Evolutionary conservation across 1,284 basidiomycete genomes (phyloP), one percentile per base, ranked within the genome.

Genomic region (Veloboletus limbatus): DNA sequence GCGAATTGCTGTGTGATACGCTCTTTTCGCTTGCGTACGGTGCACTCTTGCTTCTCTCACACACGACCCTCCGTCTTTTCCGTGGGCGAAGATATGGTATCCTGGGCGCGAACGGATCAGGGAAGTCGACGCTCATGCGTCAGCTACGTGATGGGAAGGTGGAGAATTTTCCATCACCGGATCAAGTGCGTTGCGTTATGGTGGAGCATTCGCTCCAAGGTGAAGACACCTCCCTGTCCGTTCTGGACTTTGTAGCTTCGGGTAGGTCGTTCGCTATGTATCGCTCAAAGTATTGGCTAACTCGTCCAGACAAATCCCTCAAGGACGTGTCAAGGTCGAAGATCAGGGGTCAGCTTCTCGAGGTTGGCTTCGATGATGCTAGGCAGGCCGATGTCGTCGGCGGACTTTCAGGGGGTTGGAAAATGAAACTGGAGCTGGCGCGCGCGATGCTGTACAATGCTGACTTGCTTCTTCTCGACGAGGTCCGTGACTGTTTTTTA

Each of bases 11-110:
- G 38, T 96, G 93, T 68, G 86, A 98, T 65, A 94, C 87, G 1
- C 80, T 94, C 45, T 99, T 99, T 75, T 97, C 94, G 26, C 79
- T 99, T 49, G 97, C 96, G 14, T 99, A 99, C 67, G 96, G 96
- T 59, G 92, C 96, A 53, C 80, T 99, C 25, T 78, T 99, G 13
- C 78, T 99, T 49, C 81, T 99, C 55, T 99, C 97, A 48, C 96
- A 99, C 72, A 98, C 96, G 27, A 88, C 80, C 25, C 79, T 99
- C 53, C 88, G 91, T 54, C 82, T 99, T 47, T 79, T 94, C 68
- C 88, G 93, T 59, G 97, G 96, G 28, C 82, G 82, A 56, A 81
- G 92, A 51, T 99, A 99, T 71, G 96, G 97, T 66, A 92, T 99
- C 57, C 86, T 97, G 40, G 96, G 94, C 33, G 81, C 90, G 27